Conservation (phyloP, 495 filamentous ascomycete genomes). For the Lentithecium fluviatile region DNA sequence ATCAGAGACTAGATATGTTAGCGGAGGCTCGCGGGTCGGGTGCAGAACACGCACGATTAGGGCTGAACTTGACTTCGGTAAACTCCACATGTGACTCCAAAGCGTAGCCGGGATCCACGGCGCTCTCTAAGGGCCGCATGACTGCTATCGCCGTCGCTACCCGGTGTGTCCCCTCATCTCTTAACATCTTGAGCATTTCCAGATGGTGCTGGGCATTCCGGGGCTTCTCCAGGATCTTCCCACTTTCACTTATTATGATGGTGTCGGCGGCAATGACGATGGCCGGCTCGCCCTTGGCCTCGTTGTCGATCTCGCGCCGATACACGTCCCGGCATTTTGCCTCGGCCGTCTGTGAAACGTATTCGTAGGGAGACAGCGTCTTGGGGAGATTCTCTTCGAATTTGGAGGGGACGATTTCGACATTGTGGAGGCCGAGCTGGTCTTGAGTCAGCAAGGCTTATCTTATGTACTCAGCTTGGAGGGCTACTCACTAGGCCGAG, state of each 20-base stretch:
- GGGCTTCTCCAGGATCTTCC: slow-evolving; percentile 87
- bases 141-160: slow-evolving; percentile 80
- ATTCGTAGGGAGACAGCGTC: slow-evolving; percentile 76
- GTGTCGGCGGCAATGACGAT: slow-evolving; percentile 92
- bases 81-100: slow-evolving; percentile 80
- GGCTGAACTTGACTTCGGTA: slow-evolving; percentile 78
- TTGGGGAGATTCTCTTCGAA: slow-evolving; percentile 83
- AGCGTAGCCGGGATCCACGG: slow-evolving; percentile 78
- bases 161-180: slow-evolving; percentile 71
- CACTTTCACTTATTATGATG: slow-evolving; percentile 72
- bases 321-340: slow-evolving; percentile 83
- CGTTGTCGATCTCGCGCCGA: slow-evolving; percentile 59
- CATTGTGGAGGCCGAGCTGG: slow-evolving; percentile 67
- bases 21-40: neutral
- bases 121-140: slow-evolving; percentile 75
- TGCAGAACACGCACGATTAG: slow-evolving; percentile 39
- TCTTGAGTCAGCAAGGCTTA: slow-evolving; percentile 1
- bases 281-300: slow-evolving; percentile 65
- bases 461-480: neutral
- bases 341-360: slow-evolving; percentile 82
- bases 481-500: slow-evolving; percentile 56
- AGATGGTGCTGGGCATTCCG: slow-evolving; percentile 74
- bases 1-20: slow-evolving; percentile 57
- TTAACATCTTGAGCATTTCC: slow-evolving; percentile 72
- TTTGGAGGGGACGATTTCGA: slow-evolving; percentile 79